These are phyloP conservation scores for Lachancea lanzarotensis DNA, from an alignment of 805 yeast species.

Conservation along the genomic window DNA sequence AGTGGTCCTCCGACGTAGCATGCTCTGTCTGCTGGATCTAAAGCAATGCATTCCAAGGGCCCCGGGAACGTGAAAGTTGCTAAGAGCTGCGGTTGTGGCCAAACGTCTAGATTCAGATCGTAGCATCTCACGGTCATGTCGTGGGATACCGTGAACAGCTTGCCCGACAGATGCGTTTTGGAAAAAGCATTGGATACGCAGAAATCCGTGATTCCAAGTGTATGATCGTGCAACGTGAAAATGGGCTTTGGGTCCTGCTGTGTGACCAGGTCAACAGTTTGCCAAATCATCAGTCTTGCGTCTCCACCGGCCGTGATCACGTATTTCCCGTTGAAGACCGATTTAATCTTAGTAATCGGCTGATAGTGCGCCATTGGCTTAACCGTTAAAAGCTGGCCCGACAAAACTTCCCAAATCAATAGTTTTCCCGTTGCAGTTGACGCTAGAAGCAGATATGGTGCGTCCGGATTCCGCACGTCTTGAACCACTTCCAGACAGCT, in stretches of 20 bases:
- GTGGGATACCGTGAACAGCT: slow-evolving; percentile 59
- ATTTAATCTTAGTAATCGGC: slow-evolving; percentile 50
- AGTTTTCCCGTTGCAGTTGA: slow-evolving; percentile 55
- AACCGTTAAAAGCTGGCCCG: slow-evolving; percentile 67
- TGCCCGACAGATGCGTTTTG: slow-evolving; percentile 41
- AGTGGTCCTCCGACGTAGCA: slow-evolving; percentile 61
- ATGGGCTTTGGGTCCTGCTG: slow-evolving; percentile 47
- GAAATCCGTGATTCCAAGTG: slow-evolving; percentile 38
- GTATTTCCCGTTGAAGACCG: slow-evolving; percentile 57
- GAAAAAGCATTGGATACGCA: slow-evolving; percentile 40
- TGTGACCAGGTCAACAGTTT: slow-evolving; percentile 47
- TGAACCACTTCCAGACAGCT: slow-evolving; percentile 38
- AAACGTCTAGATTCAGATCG: slow-evolving; percentile 37
- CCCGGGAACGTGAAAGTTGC: slow-evolving; percentile 66
- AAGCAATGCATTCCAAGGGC: slow-evolving; percentile 49
- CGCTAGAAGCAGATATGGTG: slow-evolving; percentile 67
- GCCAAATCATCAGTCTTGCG: slow-evolving; percentile 74
- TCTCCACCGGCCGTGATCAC: slow-evolving; percentile 76
- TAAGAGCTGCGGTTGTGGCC: slow-evolving; percentile 34
- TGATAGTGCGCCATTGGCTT: slow-evolving; percentile 80
- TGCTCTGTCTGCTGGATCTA: slow-evolving; percentile 76
- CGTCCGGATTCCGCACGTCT: slow-evolving; percentile 19
- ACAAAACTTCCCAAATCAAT: slow-evolving; percentile 76
- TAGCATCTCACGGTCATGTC: slow-evolving; percentile 75
- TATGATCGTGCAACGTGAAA: slow-evolving; percentile 54